Evolutionary conservation across 108 stramenopile species (phyloP).

Genomic region (Licmophora abbreviata): DNA sequence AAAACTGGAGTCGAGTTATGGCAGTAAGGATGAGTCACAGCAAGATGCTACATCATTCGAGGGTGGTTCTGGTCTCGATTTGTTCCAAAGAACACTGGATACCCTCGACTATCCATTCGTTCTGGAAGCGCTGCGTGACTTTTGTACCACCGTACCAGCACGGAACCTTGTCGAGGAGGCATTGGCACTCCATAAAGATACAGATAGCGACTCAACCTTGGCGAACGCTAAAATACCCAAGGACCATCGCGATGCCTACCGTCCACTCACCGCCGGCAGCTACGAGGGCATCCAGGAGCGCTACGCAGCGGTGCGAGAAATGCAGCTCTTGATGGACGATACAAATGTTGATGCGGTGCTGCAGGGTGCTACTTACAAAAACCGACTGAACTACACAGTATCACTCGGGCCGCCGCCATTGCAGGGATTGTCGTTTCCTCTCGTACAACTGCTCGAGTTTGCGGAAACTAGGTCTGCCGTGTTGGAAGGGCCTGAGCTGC

Average conservation of each 20-base stretch:
- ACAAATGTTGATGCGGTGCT: constrained; percentile 15
- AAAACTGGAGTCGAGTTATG: not conserved
- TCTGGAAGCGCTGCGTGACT: constrained; percentile 35
- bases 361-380: constrained; percentile 22
- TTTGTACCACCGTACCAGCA: constrained; percentile 48
- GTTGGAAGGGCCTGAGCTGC: constrained; percentile 60
- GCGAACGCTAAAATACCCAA: not conserved
- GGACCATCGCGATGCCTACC: not conserved
- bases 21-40: not conserved
- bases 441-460: constrained; percentile 47
- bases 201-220: not conserved
- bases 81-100: constrained; percentile 56
- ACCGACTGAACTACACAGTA: constrained; percentile 27
- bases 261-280: constrained; percentile 33
- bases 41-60: constrained; percentile 9
- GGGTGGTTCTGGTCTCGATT: constrained; percentile 34
- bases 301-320: constrained; percentile 58
- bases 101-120: constrained; percentile 67
- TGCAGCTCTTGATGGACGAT: constrained; percentile 43
- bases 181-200: not conserved
- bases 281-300: constrained; percentile 42
- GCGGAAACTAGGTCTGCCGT: constrained; percentile 38
- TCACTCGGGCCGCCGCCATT: constrained; percentile 44
- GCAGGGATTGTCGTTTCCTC: constrained; percentile 33
- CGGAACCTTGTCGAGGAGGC: not conserved